Conservation (phyloP, 163 green algal genomes). For the Chloromonas sp. region DNA sequence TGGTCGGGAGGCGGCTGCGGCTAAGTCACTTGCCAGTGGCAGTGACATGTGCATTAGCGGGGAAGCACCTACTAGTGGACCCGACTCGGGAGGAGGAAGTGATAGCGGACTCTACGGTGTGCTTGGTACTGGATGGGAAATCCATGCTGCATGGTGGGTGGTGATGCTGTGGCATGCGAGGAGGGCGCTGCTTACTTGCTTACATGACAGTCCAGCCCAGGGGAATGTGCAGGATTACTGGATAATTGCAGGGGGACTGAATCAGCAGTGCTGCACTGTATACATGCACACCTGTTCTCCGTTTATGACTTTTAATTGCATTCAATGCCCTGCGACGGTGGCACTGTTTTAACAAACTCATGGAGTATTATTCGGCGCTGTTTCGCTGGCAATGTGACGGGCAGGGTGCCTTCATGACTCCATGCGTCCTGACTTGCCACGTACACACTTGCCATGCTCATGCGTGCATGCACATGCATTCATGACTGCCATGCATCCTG, state of each 20-base stretch:
- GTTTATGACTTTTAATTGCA: neutral
- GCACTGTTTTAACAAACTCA: too few relatives aligned
- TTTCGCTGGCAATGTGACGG: neutral
- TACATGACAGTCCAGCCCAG: neutral
- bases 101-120: slow-evolving; percentile 32
- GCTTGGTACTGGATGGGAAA: slow-evolving; percentile 25
- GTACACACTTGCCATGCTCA: neutral
- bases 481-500: neutral
- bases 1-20: slow-evolving; percentile 23
- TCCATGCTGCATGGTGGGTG: slow-evolving; percentile 27
- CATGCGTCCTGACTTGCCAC: neutral
- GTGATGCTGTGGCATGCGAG: neutral
- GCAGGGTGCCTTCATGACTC: neutral
- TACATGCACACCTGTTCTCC: neutral
- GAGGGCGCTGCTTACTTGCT: neutral
- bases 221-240: neutral
- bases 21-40: slow-evolving; percentile 28
- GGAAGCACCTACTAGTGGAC: slow-evolving; percentile 48
- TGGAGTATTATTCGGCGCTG: neutral
- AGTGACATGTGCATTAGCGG: slow-evolving; percentile 46
- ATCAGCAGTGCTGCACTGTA: neutral
- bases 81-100: slow-evolving; percentile 60
- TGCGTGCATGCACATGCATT: neutral
- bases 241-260: neutral
- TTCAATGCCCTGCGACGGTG: neutral